phyloP scores from a whole-genome alignment of 352 stramenopile genomes.

The Peronospora destructor region DNA sequence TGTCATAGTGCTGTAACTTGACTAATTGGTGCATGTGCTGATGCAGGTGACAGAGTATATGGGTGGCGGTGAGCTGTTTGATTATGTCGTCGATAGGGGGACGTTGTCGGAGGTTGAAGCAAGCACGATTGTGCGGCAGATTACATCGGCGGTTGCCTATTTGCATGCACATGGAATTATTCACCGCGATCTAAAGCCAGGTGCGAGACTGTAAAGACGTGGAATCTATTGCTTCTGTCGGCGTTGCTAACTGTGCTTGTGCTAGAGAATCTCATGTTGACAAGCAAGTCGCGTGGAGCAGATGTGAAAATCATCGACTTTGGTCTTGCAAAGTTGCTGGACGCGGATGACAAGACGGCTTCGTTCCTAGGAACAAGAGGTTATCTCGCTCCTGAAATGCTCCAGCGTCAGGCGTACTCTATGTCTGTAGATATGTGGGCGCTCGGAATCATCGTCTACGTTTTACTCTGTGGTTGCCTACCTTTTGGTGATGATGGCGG shows the following conservation, averaged over 20 bases:
- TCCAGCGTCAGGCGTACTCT: constrained; percentile 95
- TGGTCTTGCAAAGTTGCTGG: constrained; percentile 92
- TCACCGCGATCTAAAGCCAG: constrained; percentile 86
- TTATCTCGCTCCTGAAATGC: constrained; percentile 98
- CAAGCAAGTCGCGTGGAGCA: constrained; percentile 64
- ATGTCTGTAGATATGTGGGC: constrained; percentile 97
- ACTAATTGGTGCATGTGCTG: constrained; percentile 6
- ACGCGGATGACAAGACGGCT: constrained; percentile 71
- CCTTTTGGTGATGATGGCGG: constrained; percentile 97
- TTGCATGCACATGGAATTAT: constrained; percentile 86
- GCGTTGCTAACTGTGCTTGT: constrained; percentile 1
- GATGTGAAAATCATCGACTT: constrained; percentile 99
- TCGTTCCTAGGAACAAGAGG: constrained; percentile 86
- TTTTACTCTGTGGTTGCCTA: constrained; percentile 95
- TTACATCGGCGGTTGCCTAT: constrained; percentile 85
- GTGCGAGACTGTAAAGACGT: constrained; percentile 15
- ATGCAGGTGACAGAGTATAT: constrained; percentile 83
- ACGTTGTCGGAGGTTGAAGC: constrained; percentile 84
- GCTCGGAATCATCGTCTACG: constrained; percentile 97
- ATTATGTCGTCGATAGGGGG: constrained; percentile 88
- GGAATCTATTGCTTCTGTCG: background rate
- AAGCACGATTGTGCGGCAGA: constrained; percentile 81
- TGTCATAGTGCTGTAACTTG: background rate
- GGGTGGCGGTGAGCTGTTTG: constrained; percentile 84
- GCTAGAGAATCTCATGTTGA: constrained; percentile 80